phyloP scores from a whole-genome alignment of 805 yeast genomes.

The Nematodospora valgi region DNA sequence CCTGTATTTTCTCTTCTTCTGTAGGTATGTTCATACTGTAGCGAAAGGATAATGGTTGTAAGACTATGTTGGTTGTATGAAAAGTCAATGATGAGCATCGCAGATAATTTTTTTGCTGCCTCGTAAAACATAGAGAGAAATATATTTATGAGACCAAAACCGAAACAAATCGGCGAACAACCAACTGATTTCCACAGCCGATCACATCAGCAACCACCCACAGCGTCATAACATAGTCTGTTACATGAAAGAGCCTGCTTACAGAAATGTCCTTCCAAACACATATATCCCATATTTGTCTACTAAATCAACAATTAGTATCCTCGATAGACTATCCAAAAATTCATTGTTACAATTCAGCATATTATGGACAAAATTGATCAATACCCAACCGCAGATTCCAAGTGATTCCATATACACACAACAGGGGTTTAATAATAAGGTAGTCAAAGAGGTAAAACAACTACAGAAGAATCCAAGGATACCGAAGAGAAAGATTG shows the following conservation, averaged over 20 bases:
- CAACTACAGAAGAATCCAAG: conserved; percentile 8
- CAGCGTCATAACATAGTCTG: background rate
- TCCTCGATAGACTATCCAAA: conserved; percentile 30
- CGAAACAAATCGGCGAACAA: too few relatives aligned
- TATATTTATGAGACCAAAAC: too few relatives aligned
- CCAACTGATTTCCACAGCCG: too few relatives aligned
- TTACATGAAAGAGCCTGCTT: conserved; percentile 2
- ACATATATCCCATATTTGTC: conserved; percentile 34
- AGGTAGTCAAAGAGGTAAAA: conserved; percentile 16
- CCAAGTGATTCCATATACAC: conserved; percentile 9
- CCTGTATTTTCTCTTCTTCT: background rate
- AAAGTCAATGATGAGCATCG: too few relatives aligned
- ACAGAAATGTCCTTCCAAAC: conserved; percentile 33
- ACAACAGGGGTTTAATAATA: conserved; percentile 21
- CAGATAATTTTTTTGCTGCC: too few relatives aligned
- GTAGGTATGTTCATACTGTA: too few relatives aligned
- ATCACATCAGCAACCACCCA: background rate
- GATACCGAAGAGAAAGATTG: conserved; percentile 26
- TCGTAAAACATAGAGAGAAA: too few relatives aligned
- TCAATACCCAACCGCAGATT: conserved; percentile 24
- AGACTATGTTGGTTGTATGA: too few relatives aligned
- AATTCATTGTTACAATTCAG: conserved; percentile 29
- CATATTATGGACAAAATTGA: conserved; percentile 33
- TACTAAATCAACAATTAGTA: conserved; percentile 14
- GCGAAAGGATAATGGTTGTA: too few relatives aligned